These are phyloP conservation scores for Schoenoplectus tabernaemontani DNA, from an alignment of 202 grass and related monocot species.

Conservation along the genomic window DNA sequence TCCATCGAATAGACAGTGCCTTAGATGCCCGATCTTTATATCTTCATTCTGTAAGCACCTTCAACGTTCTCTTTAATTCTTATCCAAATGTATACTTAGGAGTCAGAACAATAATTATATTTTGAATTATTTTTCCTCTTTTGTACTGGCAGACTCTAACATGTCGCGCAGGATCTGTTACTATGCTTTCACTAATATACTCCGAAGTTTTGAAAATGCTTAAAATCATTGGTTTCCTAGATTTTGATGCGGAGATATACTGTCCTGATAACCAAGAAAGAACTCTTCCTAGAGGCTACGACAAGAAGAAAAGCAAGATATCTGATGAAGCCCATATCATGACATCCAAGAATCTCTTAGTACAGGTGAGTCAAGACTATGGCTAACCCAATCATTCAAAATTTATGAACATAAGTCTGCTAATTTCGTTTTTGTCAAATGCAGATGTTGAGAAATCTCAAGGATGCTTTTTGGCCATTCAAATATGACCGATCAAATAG, in stretches of 20 bases:
- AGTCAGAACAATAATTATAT: background rate
- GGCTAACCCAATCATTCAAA: background rate
- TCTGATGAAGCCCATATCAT: slow-evolving; percentile 62
- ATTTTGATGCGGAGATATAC: slow-evolving; percentile 74
- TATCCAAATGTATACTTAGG: background rate
- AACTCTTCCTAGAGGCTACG: slow-evolving; percentile 69
- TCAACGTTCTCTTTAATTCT: background rate
- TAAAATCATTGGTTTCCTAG: slow-evolving; percentile 42
- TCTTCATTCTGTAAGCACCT: slow-evolving; percentile 67
- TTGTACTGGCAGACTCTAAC: slow-evolving; percentile 50
- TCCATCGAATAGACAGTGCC: slow-evolving; percentile 43
- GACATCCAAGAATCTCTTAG: slow-evolving; percentile 59
- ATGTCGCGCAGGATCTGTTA: slow-evolving; percentile 60
- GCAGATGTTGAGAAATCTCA: slow-evolving; percentile 72
- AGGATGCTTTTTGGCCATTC: slow-evolving; percentile 83
- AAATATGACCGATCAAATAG: slow-evolving; percentile 48
- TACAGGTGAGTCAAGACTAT: slow-evolving; percentile 47
- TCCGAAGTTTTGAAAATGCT: slow-evolving; percentile 78
- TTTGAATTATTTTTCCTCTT: background rate
- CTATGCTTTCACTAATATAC: slow-evolving; percentile 79
- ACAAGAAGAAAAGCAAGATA: slow-evolving; percentile 63
- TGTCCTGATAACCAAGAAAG: slow-evolving; percentile 42
- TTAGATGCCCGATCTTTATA: slow-evolving; percentile 55
- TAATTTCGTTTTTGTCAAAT: slow-evolving; percentile 18
- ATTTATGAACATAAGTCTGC: background rate